Percentiles rank a stretch among this genome's conserved stretches.
Conservation (phyloP, 345 rosid species). For the Turritis glabra region DNA sequence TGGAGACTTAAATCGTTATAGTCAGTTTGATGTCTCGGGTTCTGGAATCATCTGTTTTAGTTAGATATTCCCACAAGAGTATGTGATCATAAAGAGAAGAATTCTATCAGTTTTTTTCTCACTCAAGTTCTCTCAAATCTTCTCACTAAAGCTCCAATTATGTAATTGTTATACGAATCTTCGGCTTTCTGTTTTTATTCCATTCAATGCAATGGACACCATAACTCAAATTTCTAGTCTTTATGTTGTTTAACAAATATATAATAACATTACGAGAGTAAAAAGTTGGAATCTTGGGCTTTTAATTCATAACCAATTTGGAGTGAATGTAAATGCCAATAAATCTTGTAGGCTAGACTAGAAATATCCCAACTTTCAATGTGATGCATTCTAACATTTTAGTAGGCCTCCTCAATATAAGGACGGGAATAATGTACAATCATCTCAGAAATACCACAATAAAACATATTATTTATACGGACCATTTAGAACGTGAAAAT, state of each 20-base stretch:
- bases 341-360: no score
- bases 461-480: no score
- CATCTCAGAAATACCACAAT: no score
- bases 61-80: constrained; percentile 60
- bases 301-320: no score
- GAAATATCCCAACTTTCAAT: neutral
- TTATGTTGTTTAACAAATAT: constrained; percentile 3
- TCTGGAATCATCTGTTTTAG: constrained; percentile 53
- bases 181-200: constrained; percentile 47
- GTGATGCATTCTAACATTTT: constrained; percentile 26
- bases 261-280: no score
- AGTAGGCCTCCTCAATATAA: no score
- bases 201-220: constrained; percentile 62
- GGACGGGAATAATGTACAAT: no score
- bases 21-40: constrained; percentile 56
- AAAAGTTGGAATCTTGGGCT: no score
- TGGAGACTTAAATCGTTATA: constrained; percentile 55
- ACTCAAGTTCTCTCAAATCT: constrained; percentile 64
- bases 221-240: constrained; percentile 67
- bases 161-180: constrained; percentile 42
- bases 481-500: no score
- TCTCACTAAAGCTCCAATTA: constrained; percentile 58
- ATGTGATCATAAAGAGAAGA: constrained; percentile 49
- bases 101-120: constrained; percentile 61
- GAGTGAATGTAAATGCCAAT: no score